Conservation (phyloP, 148 eudicot species). For the Chenopodium quinoa region DNA sequence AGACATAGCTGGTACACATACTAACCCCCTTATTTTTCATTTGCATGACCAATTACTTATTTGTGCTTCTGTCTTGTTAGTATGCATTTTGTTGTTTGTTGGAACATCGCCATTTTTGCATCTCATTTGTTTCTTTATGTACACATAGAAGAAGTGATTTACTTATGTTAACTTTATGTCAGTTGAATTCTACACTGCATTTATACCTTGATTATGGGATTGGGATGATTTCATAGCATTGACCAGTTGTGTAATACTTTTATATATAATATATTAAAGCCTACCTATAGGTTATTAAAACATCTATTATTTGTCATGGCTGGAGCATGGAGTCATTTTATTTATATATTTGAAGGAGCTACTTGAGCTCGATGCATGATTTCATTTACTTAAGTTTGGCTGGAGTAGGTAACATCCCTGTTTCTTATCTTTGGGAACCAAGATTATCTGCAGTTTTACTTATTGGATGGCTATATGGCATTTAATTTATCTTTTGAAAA, state of each 20-base stretch:
- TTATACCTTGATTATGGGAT: not conserved
- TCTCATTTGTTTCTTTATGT: not conserved
- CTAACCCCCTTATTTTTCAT: not conserved
- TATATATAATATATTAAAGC: not conserved
- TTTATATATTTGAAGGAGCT: not conserved
- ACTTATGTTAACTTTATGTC: not conserved
- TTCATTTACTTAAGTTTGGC: not conserved
- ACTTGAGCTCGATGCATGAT: not conserved
- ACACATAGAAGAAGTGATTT: not conserved
- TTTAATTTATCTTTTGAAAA: not conserved
- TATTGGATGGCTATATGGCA: not conserved
- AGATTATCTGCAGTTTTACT: not conserved
- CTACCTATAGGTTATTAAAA: not conserved
- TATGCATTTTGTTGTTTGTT: not conserved
- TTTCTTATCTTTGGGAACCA: not conserved
- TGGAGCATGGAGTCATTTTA: not conserved
- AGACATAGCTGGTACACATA: constrained; percentile 64
- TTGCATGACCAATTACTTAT: not conserved
- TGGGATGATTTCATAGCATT: not conserved
- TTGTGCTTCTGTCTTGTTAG: not conserved
- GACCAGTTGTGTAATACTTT: not conserved
- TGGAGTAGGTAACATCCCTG: not conserved
- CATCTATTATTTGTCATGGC: not conserved
- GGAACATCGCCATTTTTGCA: not conserved
- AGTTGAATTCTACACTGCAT: not conserved